Conservation (phyloP, 148 eudicot species). For the Chenopodium quinoa region DNA sequence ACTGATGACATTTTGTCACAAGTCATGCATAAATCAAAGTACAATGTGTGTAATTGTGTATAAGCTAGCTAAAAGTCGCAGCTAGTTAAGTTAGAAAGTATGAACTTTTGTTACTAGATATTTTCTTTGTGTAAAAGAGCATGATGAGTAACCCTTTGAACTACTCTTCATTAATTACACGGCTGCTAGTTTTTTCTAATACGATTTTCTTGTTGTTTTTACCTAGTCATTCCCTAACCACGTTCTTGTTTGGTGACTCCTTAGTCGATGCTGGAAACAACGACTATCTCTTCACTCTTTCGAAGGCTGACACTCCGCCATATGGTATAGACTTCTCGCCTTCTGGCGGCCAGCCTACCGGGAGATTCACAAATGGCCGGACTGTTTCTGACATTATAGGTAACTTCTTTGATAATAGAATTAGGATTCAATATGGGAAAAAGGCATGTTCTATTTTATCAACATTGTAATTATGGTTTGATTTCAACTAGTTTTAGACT, state of each 20-base stretch:
- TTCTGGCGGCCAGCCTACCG: conserved; percentile 56
- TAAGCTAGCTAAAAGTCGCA: neutral
- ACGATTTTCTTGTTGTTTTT: conserved; percentile 5
- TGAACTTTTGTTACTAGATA: neutral
- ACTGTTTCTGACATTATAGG: conserved; percentile 60
- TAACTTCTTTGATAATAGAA: conserved; percentile 7
- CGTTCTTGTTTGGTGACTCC: conserved; percentile 63
- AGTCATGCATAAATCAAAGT: neutral
- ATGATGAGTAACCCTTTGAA: conserved; percentile 16
- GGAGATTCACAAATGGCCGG: conserved; percentile 71
- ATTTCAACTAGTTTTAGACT: neutral
- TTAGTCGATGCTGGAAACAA: conserved; percentile 65
- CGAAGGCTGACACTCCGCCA: conserved; percentile 63
- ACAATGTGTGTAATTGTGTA: neutral
- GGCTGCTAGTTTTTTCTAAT: neutral
- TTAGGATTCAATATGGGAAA: neutral
- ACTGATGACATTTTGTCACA: neutral
- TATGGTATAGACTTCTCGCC: conserved; percentile 62
- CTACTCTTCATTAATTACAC: conserved; percentile 1
- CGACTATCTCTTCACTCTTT: conserved; percentile 52
- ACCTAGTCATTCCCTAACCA: conserved; percentile 31
- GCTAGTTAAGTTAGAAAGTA: neutral
- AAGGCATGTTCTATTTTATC: too few relatives aligned
- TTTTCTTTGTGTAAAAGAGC: neutral
- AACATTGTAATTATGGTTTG: neutral